These are phyloP conservation scores for Colletotrichum godetiae DNA, from an alignment of 2,329 filamentous ascomycete genomes.

Conservation along the genomic window DNA sequence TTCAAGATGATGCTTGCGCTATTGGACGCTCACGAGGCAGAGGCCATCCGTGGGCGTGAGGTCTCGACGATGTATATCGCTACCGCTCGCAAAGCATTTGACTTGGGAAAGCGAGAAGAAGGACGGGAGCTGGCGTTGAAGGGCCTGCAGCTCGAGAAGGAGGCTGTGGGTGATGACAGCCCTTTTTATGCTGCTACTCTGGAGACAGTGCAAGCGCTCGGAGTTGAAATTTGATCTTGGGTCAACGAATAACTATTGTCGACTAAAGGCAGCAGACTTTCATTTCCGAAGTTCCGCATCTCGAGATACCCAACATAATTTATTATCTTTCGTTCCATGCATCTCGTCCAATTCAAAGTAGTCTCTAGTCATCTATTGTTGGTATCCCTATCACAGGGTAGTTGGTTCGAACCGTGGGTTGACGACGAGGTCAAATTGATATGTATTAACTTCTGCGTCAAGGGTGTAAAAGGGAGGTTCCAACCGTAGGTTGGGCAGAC, in stretches of 20 bases:
- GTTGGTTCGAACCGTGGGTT: no score
- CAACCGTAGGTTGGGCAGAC: no score
- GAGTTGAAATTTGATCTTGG: not conserved
- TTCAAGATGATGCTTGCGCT: slow-evolving; percentile 17
- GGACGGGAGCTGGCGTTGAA: slow-evolving; percentile 8
- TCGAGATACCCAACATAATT: no score
- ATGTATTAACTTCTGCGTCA: no score
- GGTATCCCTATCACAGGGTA: no score
- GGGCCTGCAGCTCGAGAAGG: slow-evolving; percentile 21
- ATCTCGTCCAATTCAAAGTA: no score
- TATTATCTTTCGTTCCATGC: no score
- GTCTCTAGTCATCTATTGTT: no score
- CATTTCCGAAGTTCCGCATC: no score
- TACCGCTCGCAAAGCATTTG: slow-evolving; percentile 10
- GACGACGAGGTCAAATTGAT: no score
- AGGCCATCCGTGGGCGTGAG: slow-evolving; percentile 25
- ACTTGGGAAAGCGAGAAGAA: not conserved
- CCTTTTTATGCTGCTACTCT: slow-evolving; percentile 18
- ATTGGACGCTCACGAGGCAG: slow-evolving; percentile 13
- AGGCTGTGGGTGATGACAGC: slow-evolving; percentile 30
- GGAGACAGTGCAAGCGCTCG: not conserved
- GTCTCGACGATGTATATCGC: slow-evolving; percentile 22
- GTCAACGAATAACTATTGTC: not conserved
- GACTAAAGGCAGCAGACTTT: no score
- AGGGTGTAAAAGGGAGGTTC: no score